phyloP scores from a whole-genome alignment of 176 grass and related monocot genomes.

The Thalia dealbata region DNA sequence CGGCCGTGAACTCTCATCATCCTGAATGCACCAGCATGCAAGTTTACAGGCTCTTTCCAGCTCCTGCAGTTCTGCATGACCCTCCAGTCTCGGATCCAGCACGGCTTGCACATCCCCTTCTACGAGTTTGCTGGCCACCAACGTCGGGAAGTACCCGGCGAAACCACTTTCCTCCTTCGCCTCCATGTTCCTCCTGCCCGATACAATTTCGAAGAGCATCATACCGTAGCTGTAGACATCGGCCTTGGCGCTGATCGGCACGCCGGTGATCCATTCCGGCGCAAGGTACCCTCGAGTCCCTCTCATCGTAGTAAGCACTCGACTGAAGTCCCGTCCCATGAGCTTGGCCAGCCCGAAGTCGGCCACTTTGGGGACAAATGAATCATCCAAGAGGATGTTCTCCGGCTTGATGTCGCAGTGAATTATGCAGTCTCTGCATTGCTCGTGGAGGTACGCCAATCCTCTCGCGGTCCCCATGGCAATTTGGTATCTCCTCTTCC shows the following conservation, averaged over 20 bases:
- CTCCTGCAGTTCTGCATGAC: not conserved
- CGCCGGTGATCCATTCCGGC: conserved; percentile 10
- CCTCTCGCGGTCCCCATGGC: conserved; percentile 8
- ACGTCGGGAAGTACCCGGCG: not conserved
- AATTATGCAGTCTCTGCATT: conserved; percentile 21
- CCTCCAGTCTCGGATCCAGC: not conserved
- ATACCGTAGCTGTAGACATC: conserved; percentile 21
- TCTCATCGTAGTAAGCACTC: conserved; percentile 16
- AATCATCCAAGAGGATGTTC: conserved; percentile 12
- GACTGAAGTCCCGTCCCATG: conserved; percentile 20
- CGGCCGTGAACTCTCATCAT: not conserved
- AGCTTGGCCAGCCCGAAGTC: conserved; percentile 21
- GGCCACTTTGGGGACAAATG: conserved; percentile 3
- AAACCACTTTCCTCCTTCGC: not conserved
- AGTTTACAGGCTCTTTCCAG: conserved; percentile 1
- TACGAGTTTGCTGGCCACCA: not conserved
- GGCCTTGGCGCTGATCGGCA: conserved; percentile 13
- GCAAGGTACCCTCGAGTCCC: conserved; percentile 19
- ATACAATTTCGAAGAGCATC: conserved; percentile 13
- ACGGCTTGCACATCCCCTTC: not conserved
- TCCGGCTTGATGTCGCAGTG: conserved; percentile 19
- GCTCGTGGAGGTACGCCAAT: conserved; percentile 16
- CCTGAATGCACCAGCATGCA: conserved; percentile 18
- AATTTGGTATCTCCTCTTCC: conserved; percentile 13
- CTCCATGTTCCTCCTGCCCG: conserved; percentile 11